Evolutionary conservation across 2,329 filamentous ascomycete genomes (phyloP).

Genomic region (Claviceps digitariae): DNA sequence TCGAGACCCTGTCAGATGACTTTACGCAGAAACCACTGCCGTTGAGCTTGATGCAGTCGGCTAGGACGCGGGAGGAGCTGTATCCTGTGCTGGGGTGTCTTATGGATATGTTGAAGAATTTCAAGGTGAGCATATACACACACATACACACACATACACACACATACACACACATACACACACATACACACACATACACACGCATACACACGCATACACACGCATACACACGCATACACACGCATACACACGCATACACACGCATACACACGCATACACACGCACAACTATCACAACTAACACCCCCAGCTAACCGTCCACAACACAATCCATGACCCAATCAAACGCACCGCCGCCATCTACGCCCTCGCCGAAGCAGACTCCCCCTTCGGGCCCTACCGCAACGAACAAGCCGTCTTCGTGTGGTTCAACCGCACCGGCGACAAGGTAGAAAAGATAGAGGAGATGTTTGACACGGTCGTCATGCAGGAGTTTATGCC

Average conservation of each 20-base stretch:
- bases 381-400: constrained; percentile 1
- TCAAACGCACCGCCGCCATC: not conserved
- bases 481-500: not conserved
- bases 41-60: not conserved
- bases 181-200: no score
- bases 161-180: no score
- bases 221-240: no score
- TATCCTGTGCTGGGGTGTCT: not conserved
- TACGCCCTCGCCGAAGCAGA: constrained; percentile 1
- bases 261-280: not conserved
- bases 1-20: not conserved
- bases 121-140: not conserved
- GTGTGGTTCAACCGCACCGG: constrained; percentile 1
- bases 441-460: not conserved
- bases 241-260: no score
- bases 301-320: not conserved
- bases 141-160: not conserved
- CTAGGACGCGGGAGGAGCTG: not conserved
- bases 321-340: not conserved
- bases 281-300: not conserved
- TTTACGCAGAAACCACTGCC: not conserved
- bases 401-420: constrained; percentile 6
- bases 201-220: no score
- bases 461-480: constrained; percentile 3
- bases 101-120: not conserved